Evolutionary conservation across 305 asterid genomes (phyloP), one percentile per base, ranked within the genome.

Genomic region (Solanum hybrid): DNA sequence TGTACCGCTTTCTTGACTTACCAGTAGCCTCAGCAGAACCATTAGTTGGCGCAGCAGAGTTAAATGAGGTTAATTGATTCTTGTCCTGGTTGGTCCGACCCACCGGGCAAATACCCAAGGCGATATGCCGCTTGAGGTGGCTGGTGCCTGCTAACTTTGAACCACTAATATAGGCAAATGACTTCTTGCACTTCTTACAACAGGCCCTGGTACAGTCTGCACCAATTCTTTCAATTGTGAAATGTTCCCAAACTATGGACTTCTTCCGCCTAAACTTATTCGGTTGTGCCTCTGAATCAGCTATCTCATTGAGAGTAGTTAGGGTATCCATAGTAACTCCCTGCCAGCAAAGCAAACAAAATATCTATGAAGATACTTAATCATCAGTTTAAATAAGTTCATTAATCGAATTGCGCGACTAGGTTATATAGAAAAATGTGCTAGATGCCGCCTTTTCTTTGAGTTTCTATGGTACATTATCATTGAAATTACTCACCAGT

Each of bases 161-260:
- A 85, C 99, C 99, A 10, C 95, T 93, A 69, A 95, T 93, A 89
- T 95, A 97, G 38, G 99, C 95, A 90, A 96, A 97, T 6, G 98
- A 92, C 75, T 91, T 97, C 77, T 93, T 95, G 95, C 99, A 97
- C 91, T 94, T 96, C 89, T 96, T 97, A 88, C 99, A 97, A 71
- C 89, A 89, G 69, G 99, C 99, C 90, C 93, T 92, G 29, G 93
- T 90, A 91, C 93, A 92, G 76, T 94, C 93, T 3, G 95, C 93
- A 89, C 90, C 90, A 17, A 93, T 88, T 6, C 91, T 84, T 92
- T 86, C 95, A 77, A 93, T 78, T 13, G 97, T 95, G 92, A 97
- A 96, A 91, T 95, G 93, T 31, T 97, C 96, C 99, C 99, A 97
- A 73, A 95, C 98, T 84, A 92, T 90, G 89, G 99, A 97, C 91